Base-by-base conservation (phyloP, 2,329 filamentous ascomycete species). In the Neonectria magnoliae region DNA sequence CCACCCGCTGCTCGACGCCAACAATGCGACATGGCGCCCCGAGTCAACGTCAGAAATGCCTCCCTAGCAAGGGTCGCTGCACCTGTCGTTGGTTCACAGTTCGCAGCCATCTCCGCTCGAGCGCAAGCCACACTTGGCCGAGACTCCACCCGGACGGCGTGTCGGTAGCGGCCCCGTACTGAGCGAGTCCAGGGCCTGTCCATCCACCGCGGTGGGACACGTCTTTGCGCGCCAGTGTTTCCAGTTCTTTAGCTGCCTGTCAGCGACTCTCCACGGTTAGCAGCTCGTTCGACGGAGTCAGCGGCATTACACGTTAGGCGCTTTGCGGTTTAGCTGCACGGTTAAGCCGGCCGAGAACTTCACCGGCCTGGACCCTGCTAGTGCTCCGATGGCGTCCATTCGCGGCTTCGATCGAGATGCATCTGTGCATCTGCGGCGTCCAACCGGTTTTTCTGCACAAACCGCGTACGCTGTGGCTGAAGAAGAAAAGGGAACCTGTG, bases 321-420 rank as follows among this genome's bases (percentile, higher is more conserved):
- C 36, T 38, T 38, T n/a, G 36, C 36, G 36, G 36, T 7, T 38
- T 38, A 38, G 38, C 38, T 4, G 38, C 5, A 41, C 38, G 38
- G 38, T 18, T 38, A 7, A 38, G 14, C 13, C 36, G 36, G 36
- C 36, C 36, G 36, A 38, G 36, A 11, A 16, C 5, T 14, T n/a
- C 16, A 6, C 14, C 36, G 16, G 36, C 36, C 13, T 38, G 36
- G 13, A 38, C 13, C 36, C 36, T 38, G 38, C 38, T 42, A 42
- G n/a, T 42, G 38, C 38, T 9, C n/a, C n/a, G 38, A 42, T 42
- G n/a, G 38, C 38, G 38, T 42, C 38, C 38, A 18, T 18, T 42
- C 18, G 16, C 16, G n/a, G 38, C 38, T 18, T 42, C 31, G 62
- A 70, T 70, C 68, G 56, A 42, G 22, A 33, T 31, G 62, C 48